Base-by-base conservation (phyloP, 495 filamentous ascomycete genomes). In the Trichoderma virens region DNA sequence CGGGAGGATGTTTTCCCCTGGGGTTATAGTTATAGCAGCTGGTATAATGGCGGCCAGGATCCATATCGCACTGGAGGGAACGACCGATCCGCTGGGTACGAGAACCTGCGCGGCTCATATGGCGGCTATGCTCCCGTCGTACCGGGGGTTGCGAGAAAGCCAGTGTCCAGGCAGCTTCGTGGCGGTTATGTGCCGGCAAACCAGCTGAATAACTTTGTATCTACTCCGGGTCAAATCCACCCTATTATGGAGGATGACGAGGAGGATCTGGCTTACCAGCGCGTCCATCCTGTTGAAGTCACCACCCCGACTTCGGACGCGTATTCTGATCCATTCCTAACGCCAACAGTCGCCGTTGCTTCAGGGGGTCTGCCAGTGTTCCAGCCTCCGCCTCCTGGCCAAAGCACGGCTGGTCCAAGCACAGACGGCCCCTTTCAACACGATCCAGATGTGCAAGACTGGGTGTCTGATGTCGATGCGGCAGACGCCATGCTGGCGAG, bases 211-310 rank as follows among this genome's bases (percentile, higher is more conserved):
- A 14, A 62, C 43, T 13, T 23, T 38, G 59, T 70, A 14, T 63
- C 67, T 54, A 70, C 67, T 34, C 25, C 69, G 0, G 73, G 75
- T 9, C 70, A 71, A 9, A 85, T 86, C 65, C 80, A 83, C 65
- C 83, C 83, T 0, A 86, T 86, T 60, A 79, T 82, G 62, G 83
- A 86, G 65, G 80, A 82, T 0, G 86, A 89, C 61, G 92, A 96
- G 45, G 90, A 92, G 61, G 85, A 84, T 34, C 30, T 56, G 51
- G 23, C 51, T 18, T 71, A 79, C 11, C 72, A 71, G 27, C 80
- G 80, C 68, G 73, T 63, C 64, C 71, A 66, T 18, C 67, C 66
- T 28, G 20, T 11, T n/a, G 64, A 62, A 6, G 59, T 31, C 16
- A 41, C 28, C 14, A 62, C 64, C 39, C 64, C 64, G 2, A 65